Conservation (phyloP, 306 rosid species). For the Purshia tridentata region DNA sequence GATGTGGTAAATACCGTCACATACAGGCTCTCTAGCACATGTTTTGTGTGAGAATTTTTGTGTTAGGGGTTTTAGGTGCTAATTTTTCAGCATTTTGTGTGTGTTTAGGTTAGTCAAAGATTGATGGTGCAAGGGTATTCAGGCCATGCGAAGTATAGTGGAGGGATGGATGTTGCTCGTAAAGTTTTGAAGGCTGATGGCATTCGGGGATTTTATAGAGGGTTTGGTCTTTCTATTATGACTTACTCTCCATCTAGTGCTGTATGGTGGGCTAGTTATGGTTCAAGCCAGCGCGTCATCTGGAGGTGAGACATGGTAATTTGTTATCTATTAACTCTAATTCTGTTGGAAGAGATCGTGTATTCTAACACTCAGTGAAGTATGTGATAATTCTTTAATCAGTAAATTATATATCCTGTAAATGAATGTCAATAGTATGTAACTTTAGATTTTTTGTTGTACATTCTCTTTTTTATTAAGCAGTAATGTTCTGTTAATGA, state of each 20-base stretch:
- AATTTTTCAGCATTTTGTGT: conserved; percentile 14
- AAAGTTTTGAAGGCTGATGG: conserved; percentile 65
- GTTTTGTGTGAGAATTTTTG: conserved; percentile 1
- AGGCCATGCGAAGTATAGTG: conserved; percentile 68
- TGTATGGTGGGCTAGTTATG: conserved; percentile 98
- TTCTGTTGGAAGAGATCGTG: conserved; percentile 16
- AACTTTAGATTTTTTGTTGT: neutral
- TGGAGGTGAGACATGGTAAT: conserved; percentile 85
- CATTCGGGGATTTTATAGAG: conserved; percentile 77
- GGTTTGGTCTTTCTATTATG: conserved; percentile 86
- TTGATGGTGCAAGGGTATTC: conserved; percentile 96
- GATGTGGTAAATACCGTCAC: conserved; percentile 63
- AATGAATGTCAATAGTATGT: neutral
- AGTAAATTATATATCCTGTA: neutral
- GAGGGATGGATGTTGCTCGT: conserved; percentile 86
- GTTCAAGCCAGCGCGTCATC: conserved; percentile 81
- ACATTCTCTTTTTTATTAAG: neutral
- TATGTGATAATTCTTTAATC: neutral
- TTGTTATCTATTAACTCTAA: conserved; percentile 14
- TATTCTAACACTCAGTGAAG: neutral
- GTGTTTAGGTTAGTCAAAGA: conserved; percentile 76
- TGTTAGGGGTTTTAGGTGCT: conserved; percentile 13
- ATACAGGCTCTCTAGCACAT: conserved; percentile 8
- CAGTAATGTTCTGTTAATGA: neutral
- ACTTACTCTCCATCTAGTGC: conserved; percentile 92